Percentiles rank a stretch among this genome's conserved stretches.
Evolutionary conservation across 2,329 filamentous ascomycete species (phyloP).

Genomic region (Paecilomyces niveus): DNA sequence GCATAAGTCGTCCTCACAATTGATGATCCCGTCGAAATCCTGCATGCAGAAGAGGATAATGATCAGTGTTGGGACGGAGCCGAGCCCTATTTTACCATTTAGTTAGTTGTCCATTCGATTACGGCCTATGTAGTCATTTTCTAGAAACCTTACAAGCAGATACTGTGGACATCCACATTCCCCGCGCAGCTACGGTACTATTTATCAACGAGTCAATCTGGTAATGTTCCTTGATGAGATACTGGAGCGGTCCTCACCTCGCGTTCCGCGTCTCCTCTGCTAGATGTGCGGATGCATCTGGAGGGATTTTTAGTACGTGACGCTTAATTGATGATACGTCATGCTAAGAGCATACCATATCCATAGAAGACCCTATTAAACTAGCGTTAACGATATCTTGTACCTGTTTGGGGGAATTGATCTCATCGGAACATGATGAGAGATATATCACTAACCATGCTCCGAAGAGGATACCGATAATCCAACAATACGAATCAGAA

Average conservation of each 20-base stretch:
- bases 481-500: slow-evolving; percentile 31
- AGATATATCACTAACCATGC: slow-evolving; percentile 18
- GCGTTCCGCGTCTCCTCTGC: slow-evolving; percentile 34
- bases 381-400: neutral
- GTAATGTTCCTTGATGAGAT: neutral
- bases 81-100: slow-evolving; percentile 19
- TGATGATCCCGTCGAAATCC: slow-evolving; percentile 32
- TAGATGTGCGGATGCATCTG: slow-evolving; percentile 29
- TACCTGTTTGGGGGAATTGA: too few species aligned
- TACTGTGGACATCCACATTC: neutral
- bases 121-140: neutral
- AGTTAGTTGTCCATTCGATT: neutral
- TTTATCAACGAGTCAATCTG: neutral
- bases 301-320: neutral
- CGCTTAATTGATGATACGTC: slow-evolving; percentile 2
- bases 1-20: neutral
- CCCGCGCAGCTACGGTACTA: neutral
- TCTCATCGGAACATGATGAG: slow-evolving; percentile 27
- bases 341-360: neutral
- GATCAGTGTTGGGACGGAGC: slow-evolving; percentile 33
- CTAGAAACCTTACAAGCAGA: neutral
- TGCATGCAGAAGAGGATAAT: slow-evolving; percentile 36
- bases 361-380: neutral
- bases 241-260: slow-evolving; percentile 7
- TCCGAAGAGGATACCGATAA: slow-evolving; percentile 28